These are phyloP conservation scores for Henningerozyma blattae DNA, from an alignment of 805 yeast species.

Conservation along the genomic window DNA sequence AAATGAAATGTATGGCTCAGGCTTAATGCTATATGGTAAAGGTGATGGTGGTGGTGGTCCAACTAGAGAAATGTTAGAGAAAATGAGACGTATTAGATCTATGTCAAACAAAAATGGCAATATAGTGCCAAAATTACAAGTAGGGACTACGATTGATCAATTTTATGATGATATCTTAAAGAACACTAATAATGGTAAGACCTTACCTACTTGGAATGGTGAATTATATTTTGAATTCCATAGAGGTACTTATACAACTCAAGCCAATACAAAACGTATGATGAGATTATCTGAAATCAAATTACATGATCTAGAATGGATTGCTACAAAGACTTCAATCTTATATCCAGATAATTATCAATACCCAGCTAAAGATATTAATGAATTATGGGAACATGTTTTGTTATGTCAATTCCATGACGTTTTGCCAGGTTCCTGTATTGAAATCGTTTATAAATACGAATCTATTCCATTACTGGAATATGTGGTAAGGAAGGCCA, in stretches of 20 bases:
- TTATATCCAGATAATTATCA: conserved; percentile 35
- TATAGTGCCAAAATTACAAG: conserved; percentile 62
- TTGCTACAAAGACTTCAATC: conserved; percentile 66
- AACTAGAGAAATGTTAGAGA: conserved; percentile 84
- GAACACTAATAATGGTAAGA: conserved; percentile 51
- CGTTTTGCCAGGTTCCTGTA: conserved; percentile 95
- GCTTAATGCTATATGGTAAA: conserved; percentile 74
- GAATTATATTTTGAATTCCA: conserved; percentile 92
- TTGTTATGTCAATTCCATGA: conserved; percentile 92
- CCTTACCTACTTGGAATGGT: conserved; percentile 81
- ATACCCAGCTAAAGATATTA: conserved; percentile 63
- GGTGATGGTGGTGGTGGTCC: conserved; percentile 99
- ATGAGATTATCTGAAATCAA: conserved; percentile 68
- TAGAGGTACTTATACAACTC: conserved; percentile 94
- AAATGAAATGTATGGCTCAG: conserved; percentile 65
- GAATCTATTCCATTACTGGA: conserved; percentile 74
- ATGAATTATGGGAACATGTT: conserved; percentile 76
- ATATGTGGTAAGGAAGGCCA: conserved; percentile 41
- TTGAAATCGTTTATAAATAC: conserved; percentile 82
- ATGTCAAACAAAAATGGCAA: conserved; percentile 67
- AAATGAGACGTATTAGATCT: conserved; percentile 84
- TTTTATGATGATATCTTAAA: conserved; percentile 59
- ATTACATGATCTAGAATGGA: conserved; percentile 74
- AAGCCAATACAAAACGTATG: conserved; percentile 70
- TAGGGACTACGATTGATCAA: conserved; percentile 63